phyloP scores from a whole-genome alignment of 2,329 filamentous ascomycete genomes.

The Fusarium armeniacum region DNA sequence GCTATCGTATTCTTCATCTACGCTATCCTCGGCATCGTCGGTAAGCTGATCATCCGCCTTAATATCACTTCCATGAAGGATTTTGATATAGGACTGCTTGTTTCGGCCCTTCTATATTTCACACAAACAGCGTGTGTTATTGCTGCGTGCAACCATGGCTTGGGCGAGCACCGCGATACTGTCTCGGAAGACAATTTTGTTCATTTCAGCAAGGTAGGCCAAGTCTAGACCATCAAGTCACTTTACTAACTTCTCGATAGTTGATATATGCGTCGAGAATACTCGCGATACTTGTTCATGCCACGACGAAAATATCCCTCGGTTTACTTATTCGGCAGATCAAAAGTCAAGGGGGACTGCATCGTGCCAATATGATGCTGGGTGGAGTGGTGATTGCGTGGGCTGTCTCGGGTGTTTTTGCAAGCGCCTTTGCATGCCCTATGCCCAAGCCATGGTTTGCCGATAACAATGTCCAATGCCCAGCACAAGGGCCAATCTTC shows the following conservation, averaged over 20 bases:
- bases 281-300: conserved; percentile 37
- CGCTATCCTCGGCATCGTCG: conserved; percentile 39
- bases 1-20: conserved; percentile 44
- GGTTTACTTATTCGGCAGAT: conserved; percentile 47
- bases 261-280: conserved; percentile 43
- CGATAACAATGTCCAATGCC: conserved; percentile 21
- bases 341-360: conserved; percentile 26
- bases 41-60: conserved; percentile 44
- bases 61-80: conserved; percentile 46
- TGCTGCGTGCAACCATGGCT: conserved; percentile 32
- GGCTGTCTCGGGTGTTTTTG: conserved; percentile 31
- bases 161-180: conserved; percentile 30
- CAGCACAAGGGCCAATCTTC: conserved; percentile 26
- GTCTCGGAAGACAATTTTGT: conserved; percentile 19
- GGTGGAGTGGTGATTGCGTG: conserved; percentile 26
- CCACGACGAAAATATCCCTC: conserved; percentile 42
- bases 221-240: accelerated
- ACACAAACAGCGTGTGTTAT: conserved; percentile 43
- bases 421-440: conserved; percentile 37
- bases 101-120: conserved; percentile 29
- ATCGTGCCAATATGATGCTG: conserved; percentile 35
- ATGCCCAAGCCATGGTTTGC: conserved; percentile 40
- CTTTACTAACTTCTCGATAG: conserved; percentile 20
- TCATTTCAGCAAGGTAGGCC: conserved; percentile 37
- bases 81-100: conserved; percentile 34